Base-by-base conservation (phyloP, 176 grass and related monocot genomes). In the Oryza coarctata region DNA sequence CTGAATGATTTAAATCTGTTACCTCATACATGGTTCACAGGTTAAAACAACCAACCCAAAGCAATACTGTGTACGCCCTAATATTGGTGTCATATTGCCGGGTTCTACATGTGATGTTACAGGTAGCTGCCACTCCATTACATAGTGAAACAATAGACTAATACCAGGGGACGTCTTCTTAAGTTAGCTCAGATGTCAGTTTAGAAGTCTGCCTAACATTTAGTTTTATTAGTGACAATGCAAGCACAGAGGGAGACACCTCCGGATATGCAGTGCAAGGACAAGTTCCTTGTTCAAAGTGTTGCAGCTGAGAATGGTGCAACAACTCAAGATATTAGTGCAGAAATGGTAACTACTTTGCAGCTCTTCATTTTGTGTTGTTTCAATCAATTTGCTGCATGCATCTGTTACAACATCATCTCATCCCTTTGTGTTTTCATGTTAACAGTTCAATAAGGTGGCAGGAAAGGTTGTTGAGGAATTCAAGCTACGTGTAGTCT, bases 1-100 rank as follows among this genome's bases (percentile, higher is more conserved):
- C 28, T 12, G 45, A 26, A 20, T 64, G 7, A 87, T 38, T 22
- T 40, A 17, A 85, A 80, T 43, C 35, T 72, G 27, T 66, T 67
- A 12, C 26, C 44, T 79, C 6, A 39, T 84, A 22, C 52, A 36
- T 86, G 10, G 27, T 36, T 86, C 12, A 1, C 62, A 94, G 96
- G 96, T 99, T 73, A 99, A 99, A 88, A 99, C 96, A 87, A 99
- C 96, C 62, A 99, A 99, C 77, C 96, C 96, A 10, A 99, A 94
- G 85, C 90, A 99, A 76, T 99, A 99, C 68, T 95, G 93, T 66
- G 96, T 99, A 64, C 90, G 96, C 62, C 96, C 96, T 36, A 99
- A 99, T 77, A 93, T 92, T 0, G 96, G 96, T 0, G 84, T 99
- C 28, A 91, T 99, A 74, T 75, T 90, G 66, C 96, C 96, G 45